Base-by-base conservation (phyloP, 1,139 yeast species). In the Nakaseomyces bracarensis region DNA sequence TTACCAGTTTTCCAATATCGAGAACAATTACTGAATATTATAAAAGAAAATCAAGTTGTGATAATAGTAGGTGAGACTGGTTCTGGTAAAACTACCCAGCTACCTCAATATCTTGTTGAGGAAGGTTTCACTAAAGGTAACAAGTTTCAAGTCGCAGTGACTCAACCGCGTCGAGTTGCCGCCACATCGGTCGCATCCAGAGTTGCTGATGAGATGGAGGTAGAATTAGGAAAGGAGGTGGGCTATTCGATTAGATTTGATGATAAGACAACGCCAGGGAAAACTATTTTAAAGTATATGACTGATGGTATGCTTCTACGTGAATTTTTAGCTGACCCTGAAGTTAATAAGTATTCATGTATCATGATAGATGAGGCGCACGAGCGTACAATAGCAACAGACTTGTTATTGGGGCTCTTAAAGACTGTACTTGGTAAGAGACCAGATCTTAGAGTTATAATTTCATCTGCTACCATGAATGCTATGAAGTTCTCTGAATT, bases 61-160 rank as follows among this genome's bases (percentile, higher is more conserved):
- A 82, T 91, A 34, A 82, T 91, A 21, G 96, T 91, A 33, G 98
- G 98, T 46, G 98, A 91, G 58, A 91, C 98, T 0, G 98, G 98
- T 36, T 84, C 96, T 1, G 98, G 98, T 53, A 91, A 91, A 61
- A 87, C 97, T 1, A 91, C 98, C 0, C 98, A 91, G 63, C 67
- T 91, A 25, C 87, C 97, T 0, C 98, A 91, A 62, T 82, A 81
- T 58, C 67, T 91, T 11, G 74, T 78, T 46, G 96, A 87, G 57
- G 86, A 82, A 14, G 95, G 95, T 0, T 84, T 77, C 52, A 70
- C 87, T 1, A 54, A 65, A 21, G 57, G 60, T 37, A 75, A 74
- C 0, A 61, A 69, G 51, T 64, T 67, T 46, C 68, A 75, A 38
- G 73, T 84, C 34, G 86, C 85, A 0, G 77, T 82, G 56, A 80